phyloP scores from a whole-genome alignment of 2,329 filamentous ascomycete species.

The Cercospora citrullina region DNA sequence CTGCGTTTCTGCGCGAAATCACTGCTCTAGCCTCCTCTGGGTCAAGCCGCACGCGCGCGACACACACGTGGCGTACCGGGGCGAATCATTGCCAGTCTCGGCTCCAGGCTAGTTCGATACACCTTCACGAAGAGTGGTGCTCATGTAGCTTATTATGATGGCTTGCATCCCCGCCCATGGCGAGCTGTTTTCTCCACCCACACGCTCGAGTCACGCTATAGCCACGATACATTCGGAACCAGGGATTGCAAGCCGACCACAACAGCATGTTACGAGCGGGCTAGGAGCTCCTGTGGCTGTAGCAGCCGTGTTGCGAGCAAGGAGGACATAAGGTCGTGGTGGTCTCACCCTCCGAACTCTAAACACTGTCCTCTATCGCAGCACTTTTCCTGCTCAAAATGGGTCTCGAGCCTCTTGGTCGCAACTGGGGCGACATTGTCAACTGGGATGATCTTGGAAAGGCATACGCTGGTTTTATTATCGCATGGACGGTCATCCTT shows the following conservation, averaged over 20 bases:
- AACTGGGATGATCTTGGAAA: slow-evolving; percentile 32
- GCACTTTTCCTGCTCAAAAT: slow-evolving; percentile 40
- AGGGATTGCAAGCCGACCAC: slow-evolving; percentile 6
- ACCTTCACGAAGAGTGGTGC: not conserved
- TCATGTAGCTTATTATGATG: slow-evolving; percentile 9
- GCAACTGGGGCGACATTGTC: slow-evolving; percentile 30
- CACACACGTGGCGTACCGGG: slow-evolving; percentile 4
- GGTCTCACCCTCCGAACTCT: not conserved
- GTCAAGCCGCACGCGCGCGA: slow-evolving; percentile 7
- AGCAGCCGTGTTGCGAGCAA: not conserved
- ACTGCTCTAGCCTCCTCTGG: slow-evolving; percentile 9
- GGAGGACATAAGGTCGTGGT: slow-evolving; percentile 2
- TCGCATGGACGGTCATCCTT: slow-evolving; percentile 29
- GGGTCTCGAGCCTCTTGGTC: slow-evolving; percentile 29
- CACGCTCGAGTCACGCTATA: not conserved
- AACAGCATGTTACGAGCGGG: slow-evolving; percentile 4
- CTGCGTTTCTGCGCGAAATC: slow-evolving; percentile 4
- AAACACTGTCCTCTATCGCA: not conserved
- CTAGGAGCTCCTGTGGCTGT: slow-evolving; percentile 8
- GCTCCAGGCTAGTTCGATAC: slow-evolving; percentile 5
- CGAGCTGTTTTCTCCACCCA: slow-evolving; percentile 2
- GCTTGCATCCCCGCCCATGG: slow-evolving; percentile 3
- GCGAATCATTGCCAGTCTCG: slow-evolving; percentile 8
- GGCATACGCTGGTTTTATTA: slow-evolving; percentile 28
- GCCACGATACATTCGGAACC: not conserved